These are phyloP conservation scores for Aspergillus campestris DNA, from an alignment of 495 filamentous ascomycete genomes.

Conservation along the genomic window DNA sequence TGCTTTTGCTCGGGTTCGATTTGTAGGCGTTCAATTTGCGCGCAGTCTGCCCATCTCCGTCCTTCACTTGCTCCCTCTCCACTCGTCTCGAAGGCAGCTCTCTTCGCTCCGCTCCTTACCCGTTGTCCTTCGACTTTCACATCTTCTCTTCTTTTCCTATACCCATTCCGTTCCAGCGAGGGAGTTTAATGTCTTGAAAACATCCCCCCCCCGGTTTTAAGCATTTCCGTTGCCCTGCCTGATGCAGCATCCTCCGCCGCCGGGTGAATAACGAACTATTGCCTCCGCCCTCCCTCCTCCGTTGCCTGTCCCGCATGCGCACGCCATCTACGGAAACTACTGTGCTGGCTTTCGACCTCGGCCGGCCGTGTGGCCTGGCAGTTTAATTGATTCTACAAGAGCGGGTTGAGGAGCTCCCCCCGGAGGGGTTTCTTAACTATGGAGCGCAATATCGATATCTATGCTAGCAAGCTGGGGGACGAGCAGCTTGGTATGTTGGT, in stretches of 20 bases:
- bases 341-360: constrained; percentile 23
- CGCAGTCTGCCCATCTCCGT: constrained; percentile 37
- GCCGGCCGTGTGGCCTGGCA: constrained; percentile 41
- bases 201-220: constrained; percentile 11
- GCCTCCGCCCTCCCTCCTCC: constrained; percentile 25
- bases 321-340: constrained; percentile 13
- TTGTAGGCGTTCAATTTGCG: constrained; percentile 26
- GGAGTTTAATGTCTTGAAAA: constrained; percentile 28
- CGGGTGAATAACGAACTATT: constrained; percentile 21
- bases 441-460: constrained; percentile 52
- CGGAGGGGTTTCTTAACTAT: constrained; percentile 24
- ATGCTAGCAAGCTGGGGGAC: constrained; percentile 51
- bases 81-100: constrained; percentile 20
- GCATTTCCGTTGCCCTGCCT: constrained; percentile 14
- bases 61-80: constrained; percentile 35
- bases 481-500: constrained; percentile 45
- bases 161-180: constrained; percentile 31
- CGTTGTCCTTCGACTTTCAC: constrained; percentile 36
- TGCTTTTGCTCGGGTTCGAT: constrained; percentile 23
- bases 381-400: constrained; percentile 13
- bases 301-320: constrained; percentile 44
- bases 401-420: constrained; percentile 16
- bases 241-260: constrained; percentile 46
- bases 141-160: constrained; percentile 54
- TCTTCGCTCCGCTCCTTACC: constrained; percentile 31